Base-by-base conservation (phyloP, 1,284 basidiomycete genomes). In the Pascua sp. region DNA sequence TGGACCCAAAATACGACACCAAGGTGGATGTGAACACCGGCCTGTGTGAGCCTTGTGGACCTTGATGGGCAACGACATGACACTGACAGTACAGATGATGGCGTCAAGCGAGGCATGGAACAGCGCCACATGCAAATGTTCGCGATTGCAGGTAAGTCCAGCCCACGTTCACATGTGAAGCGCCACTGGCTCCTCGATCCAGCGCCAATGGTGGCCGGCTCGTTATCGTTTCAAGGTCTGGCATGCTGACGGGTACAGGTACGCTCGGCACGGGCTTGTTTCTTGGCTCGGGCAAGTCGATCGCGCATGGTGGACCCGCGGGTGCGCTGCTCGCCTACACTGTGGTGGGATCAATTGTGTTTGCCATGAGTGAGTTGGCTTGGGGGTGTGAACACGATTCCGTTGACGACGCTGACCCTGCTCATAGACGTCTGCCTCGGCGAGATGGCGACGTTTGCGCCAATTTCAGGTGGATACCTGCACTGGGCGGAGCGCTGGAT, bases 231-330 rank as follows among this genome's bases (percentile, higher is more conserved):
- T 32, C 24, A 32, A 32, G 24, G 24, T 32, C 4, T 32, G 24
- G 24, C 24, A 72, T 72, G 68, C 69, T 69, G 8, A 67, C 60
- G 32, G 55, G 67, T 4, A 56, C 65, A 0, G 71, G 69, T 12
- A 69, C 70, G 1, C 61, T 75, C 45, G 71, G 71, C 44, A 90
- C 88, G 1, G 89, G 88, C 70, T 80, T 90, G 17, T 92, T 93
- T 80, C 80, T 92, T 44, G 89, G 89, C 61, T 86, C 87, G 12
- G 90, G 90, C 17, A 78, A 81, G 53, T 76, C 78, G 10, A 69
- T 82, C 16, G 66, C 72, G 13, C 67, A 69, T 16, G 79, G 77
- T 49, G 80, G 80, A 12, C 80, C 80, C 2, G 67, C 75, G 15
- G 78, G 78, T 47, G 72, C 78, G 0, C 46, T 70, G 7, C 51